These are phyloP conservation scores for Protomyces inouyei DNA, from an alignment of 1,139 yeast species.

Conservation along the genomic window DNA sequence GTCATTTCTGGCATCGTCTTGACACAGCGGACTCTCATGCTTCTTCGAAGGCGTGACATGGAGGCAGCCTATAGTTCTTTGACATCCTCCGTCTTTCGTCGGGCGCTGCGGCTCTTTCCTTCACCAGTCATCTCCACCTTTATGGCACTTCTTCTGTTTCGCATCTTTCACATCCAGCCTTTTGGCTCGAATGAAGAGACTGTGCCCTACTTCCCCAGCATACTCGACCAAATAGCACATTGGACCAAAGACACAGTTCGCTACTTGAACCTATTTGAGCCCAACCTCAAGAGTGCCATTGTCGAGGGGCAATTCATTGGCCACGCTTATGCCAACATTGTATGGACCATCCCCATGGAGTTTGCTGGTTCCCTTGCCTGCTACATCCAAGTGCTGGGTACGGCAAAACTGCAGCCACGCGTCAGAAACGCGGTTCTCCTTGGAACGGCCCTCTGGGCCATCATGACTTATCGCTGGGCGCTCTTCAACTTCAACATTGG, in stretches of 20 bases:
- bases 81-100: slow-evolving; percentile 19
- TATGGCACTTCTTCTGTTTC: slow-evolving; percentile 7
- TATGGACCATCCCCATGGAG: slow-evolving; percentile 25
- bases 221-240: background rate
- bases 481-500: slow-evolving; percentile 6
- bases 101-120: slow-evolving; percentile 14
- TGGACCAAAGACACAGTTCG: slow-evolving; percentile 7
- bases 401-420: background rate
- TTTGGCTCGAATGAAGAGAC: background rate
- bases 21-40: slow-evolving; percentile 4
- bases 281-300: background rate
- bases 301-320: slow-evolving; percentile 1
- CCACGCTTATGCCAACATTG: slow-evolving; percentile 10
- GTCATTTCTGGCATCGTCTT: slow-evolving; percentile 21
- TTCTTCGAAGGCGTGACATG: slow-evolving; percentile 2
- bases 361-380: slow-evolving; percentile 8
- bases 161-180: slow-evolving; percentile 10
- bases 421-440: background rate
- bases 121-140: slow-evolving; percentile 1
- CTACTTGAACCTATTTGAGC: slow-evolving; percentile 10
- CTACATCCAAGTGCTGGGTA: slow-evolving; percentile 4
- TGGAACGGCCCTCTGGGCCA: background rate
- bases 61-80: background rate
- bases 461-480: background rate
- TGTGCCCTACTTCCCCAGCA: background rate